Conservation (phyloP, 192 early-diverging fungal genomes). For the Coemansia furcata region DNA sequence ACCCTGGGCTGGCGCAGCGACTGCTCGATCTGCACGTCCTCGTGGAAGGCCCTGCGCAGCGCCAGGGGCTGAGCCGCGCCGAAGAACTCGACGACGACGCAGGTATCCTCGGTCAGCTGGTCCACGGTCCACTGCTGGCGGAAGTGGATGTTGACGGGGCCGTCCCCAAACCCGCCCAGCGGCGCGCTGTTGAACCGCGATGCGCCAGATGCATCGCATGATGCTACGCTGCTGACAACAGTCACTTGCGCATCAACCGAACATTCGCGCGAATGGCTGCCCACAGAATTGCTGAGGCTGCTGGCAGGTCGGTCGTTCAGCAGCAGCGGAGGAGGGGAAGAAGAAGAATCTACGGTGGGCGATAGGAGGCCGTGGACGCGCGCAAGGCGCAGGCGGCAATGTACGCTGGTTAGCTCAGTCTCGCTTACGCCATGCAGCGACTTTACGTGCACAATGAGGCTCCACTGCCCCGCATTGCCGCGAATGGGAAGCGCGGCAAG, state of each 20-base stretch:
- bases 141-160: conserved; percentile 39
- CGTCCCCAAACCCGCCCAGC: conserved; percentile 34
- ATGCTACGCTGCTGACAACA: background rate
- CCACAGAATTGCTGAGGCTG: background rate
- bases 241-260: background rate
- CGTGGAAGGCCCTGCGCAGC: conserved; percentile 42
- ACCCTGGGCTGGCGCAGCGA: conserved; percentile 2
- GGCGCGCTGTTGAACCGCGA: conserved; percentile 7
- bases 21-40: conserved; percentile 47
- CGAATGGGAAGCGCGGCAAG: conserved; percentile 38
- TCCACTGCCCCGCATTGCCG: conserved; percentile 11
- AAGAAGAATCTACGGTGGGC: background rate
- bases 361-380: conserved; percentile 25
- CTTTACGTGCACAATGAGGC: conserved; percentile 39
- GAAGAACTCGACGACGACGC: conserved; percentile 44
- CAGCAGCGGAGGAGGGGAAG: background rate
- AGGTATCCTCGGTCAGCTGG: conserved; percentile 24
- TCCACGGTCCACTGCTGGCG: conserved; percentile 42
- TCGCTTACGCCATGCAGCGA: conserved; percentile 31
- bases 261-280: background rate
- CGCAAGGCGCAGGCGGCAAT: conserved; percentile 41
- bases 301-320: background rate
- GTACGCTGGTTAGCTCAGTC: conserved; percentile 31
- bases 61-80: conserved; percentile 24
- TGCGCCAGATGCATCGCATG: background rate